A percentile compares a stretch with the other conserved stretches of the same genome.
phyloP scores from a whole-genome alignment of 805 yeast genomes.

The Clavispora phyllophila region DNA sequence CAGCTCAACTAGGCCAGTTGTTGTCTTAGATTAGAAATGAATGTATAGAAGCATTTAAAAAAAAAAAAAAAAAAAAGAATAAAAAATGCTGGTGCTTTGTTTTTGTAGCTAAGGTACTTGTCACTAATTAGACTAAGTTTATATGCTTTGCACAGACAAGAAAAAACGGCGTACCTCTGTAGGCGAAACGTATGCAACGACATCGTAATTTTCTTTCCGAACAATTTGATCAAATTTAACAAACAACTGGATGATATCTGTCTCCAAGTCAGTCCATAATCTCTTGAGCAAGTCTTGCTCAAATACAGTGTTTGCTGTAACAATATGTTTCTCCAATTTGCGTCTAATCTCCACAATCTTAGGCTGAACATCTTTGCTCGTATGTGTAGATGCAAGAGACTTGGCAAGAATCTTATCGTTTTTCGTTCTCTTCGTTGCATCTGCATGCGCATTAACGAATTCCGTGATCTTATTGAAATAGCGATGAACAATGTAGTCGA shows the following conservation, averaged over 20 bases:
- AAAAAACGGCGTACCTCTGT: constrained; percentile 57
- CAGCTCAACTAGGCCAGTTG: no score
- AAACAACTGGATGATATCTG: constrained; percentile 53
- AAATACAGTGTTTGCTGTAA: constrained; percentile 33
- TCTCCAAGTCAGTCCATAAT: constrained; percentile 69
- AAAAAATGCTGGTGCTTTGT: no score
- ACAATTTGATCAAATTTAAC: constrained; percentile 51
- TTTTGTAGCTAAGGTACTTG: no score
- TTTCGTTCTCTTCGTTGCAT: constrained; percentile 54
- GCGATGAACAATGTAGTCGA: constrained; percentile 32
- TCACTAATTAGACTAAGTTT: not conserved
- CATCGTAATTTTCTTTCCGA: constrained; percentile 47
- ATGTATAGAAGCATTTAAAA: no score
- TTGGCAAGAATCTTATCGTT: constrained; percentile 56
- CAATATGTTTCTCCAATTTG: constrained; percentile 54
- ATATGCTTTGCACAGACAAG: not conserved
- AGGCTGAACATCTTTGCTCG: constrained; percentile 51
- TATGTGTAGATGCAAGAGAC: constrained; percentile 51
- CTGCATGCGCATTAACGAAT: constrained; percentile 60
- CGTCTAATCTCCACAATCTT: constrained; percentile 52
- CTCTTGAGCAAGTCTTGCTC: constrained; percentile 54
- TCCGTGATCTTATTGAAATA: constrained; percentile 64
- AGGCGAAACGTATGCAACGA: constrained; percentile 46
- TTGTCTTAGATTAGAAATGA: no score
- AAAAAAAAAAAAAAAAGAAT: no score